These are phyloP conservation scores for Fusarium albosuccineum DNA, from an alignment of 2,329 filamentous ascomycete species.

Conservation along the genomic window DNA sequence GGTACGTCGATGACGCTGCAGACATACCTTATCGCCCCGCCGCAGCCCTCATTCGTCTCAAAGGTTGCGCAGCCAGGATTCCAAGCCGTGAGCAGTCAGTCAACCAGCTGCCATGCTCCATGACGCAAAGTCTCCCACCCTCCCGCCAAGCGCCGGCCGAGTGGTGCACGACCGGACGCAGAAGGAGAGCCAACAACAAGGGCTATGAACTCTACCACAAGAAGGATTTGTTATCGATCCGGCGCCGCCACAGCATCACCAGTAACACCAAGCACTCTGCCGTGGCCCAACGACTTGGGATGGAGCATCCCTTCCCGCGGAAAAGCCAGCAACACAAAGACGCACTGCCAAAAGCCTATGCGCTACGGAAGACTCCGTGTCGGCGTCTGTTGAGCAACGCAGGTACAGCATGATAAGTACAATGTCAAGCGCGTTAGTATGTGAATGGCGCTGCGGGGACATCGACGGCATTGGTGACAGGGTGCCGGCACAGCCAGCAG, in stretches of 20 bases:
- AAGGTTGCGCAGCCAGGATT: constrained; percentile 35
- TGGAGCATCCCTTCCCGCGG: constrained; percentile 1
- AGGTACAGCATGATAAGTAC: no score
- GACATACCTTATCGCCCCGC: constrained; percentile 33
- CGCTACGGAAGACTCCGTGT: constrained; percentile 1
- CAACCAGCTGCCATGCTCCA: constrained; percentile 32
- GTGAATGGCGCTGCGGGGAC: constrained; percentile 13
- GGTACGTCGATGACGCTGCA: constrained; percentile 37
- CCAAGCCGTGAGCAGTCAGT: constrained; percentile 32
- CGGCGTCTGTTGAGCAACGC: constrained; percentile 7
- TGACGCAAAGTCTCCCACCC: constrained; percentile 40
- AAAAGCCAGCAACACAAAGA: not conserved
- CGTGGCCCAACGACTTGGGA: not conserved
- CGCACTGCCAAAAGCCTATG: not conserved
- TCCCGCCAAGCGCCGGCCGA: constrained; percentile 26
- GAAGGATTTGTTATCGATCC: constrained; percentile 7
- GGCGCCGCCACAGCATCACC: constrained; percentile 44
- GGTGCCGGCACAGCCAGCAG: constrained; percentile 18
- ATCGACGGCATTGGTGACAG: constrained; percentile 9
- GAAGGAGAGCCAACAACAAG: constrained; percentile 18
- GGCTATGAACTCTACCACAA: constrained; percentile 7
- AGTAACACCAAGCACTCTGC: constrained; percentile 19
- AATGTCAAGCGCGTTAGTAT: not conserved
- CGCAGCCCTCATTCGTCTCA: constrained; percentile 19
- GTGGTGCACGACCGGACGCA: constrained; percentile 30